Base-by-base conservation (phyloP, 2,329 filamentous ascomycete genomes). In the Claviceps citrina region DNA sequence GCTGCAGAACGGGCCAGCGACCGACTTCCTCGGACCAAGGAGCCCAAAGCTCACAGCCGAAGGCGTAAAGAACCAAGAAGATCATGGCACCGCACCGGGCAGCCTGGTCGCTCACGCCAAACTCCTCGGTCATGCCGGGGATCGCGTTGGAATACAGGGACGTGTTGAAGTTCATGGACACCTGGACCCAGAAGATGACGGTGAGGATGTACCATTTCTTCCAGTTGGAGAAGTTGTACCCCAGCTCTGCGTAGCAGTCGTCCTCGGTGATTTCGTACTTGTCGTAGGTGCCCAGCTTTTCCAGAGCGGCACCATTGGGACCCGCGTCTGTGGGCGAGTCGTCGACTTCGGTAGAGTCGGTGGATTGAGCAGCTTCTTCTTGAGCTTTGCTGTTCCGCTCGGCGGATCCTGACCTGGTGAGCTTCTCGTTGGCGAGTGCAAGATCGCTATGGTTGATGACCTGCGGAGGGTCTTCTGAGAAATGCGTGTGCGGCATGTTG, bases 11-110 rank as follows among this genome's bases (percentile, higher is more conserved):
- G 2, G 78, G 78, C 64, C 77, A 81, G 37, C 84, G 74, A 16
- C 84, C 84, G 37, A 89, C 66, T 52, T 91, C 84, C 56, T 93
- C 84, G 34, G 76, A 82, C 81, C 84, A 91, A 0, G 84, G 84
- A 0, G 84, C 84, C 84, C 84, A 91, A 0, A 89, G 68, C 58
- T 91, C 84, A 56, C 84, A 91, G 27, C 84, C 84, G 54, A 91
- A 87, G 28, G 83, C 84, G 56, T 93, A 91, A 2, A 78, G 59
- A 38, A 91, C 70, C 30, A 93, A 62, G 62, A 89, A 91, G 46
- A 86, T 73, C 62, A 82, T 79, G 43, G 82, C 81, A 54, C 84
- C 84, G 42, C 74, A 71, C 40, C 82, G 73, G 4, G 78, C 82
- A 4, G 71, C 75, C 56, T 84, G 80, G 22, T 64, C 63, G 45